Percentiles rank a stretch among this genome's conserved stretches.
These are phyloP conservation scores for Lumnitzera racemosa DNA, from an alignment of 345 rosid genomes.

Conservation along the genomic window DNA sequence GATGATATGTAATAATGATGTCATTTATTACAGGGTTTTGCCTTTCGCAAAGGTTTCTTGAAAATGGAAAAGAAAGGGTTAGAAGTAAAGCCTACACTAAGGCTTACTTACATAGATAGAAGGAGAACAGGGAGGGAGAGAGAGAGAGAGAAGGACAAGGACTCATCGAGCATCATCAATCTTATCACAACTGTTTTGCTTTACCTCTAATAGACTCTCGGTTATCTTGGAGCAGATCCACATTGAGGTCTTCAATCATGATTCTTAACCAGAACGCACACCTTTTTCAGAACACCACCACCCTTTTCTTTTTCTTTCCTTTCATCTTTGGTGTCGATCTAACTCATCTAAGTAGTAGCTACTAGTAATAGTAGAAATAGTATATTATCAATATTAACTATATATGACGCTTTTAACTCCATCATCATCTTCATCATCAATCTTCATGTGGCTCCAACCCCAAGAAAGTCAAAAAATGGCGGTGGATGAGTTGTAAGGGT, in stretches of 20 bases:
- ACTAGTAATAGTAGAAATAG: not conserved
- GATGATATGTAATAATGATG: no score
- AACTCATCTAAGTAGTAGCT: no score
- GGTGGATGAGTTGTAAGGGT: slow-evolving; percentile 22
- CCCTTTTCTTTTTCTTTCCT: not conserved
- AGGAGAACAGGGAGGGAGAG: no score
- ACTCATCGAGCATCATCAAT: slow-evolving; percentile 4
- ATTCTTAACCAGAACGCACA: not conserved
- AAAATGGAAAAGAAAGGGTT: no score
- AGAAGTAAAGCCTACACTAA: no score
- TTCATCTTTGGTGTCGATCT: not conserved
- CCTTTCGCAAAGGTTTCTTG: no score
- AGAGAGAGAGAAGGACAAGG: no score
- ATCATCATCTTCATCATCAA: no score
- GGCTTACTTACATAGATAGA: no score
- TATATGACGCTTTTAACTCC: no score
- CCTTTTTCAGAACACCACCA: no score
- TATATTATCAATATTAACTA: not conserved
- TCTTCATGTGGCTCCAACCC: slow-evolving; percentile 62
- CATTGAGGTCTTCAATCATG: slow-evolving; percentile 2
- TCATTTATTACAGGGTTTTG: no score
- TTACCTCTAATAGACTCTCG: slow-evolving; percentile 9
- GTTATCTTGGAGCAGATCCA: slow-evolving; percentile 5
- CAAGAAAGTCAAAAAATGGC: slow-evolving; percentile 65
- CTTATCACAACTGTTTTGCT: slow-evolving; percentile 2